phyloP scores from a whole-genome alignment of 352 stramenopile genomes.

The Globisporangium nunn region DNA sequence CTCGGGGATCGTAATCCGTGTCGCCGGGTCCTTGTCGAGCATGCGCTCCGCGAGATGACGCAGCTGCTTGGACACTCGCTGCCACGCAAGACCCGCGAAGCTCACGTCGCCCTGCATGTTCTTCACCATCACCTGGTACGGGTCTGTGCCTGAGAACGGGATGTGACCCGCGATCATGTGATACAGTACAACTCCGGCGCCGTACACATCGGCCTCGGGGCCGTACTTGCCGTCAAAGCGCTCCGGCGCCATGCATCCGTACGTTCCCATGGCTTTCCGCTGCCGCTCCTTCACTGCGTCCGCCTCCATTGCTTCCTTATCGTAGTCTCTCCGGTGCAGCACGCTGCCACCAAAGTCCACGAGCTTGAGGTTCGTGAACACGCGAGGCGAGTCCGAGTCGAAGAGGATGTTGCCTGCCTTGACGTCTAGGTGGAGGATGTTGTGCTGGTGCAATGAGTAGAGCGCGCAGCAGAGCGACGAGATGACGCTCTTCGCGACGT shows the following conservation, averaged over 20 bases:
- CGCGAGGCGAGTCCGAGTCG: slow-evolving; percentile 23
- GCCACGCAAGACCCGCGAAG: slow-evolving; percentile 34
- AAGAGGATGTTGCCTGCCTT: slow-evolving; percentile 66
- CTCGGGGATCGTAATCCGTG: slow-evolving; percentile 44
- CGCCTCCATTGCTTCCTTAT: neutral
- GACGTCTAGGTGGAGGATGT: slow-evolving; percentile 55
- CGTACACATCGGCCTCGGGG: slow-evolving; percentile 53
- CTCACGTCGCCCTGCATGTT: slow-evolving; percentile 54
- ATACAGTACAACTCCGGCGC: slow-evolving; percentile 50
- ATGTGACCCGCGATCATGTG: slow-evolving; percentile 50
- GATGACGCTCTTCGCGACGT: slow-evolving; percentile 27
- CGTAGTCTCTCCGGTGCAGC: slow-evolving; percentile 2
- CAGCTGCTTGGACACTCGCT: slow-evolving; percentile 24
- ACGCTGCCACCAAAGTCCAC: slow-evolving; percentile 56
- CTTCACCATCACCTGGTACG: slow-evolving; percentile 48
- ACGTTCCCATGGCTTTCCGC: slow-evolving; percentile 30
- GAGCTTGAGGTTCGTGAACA: slow-evolving; percentile 53
- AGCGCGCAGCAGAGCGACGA: slow-evolving; percentile 40
- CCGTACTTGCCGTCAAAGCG: slow-evolving; percentile 44
- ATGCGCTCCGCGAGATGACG: slow-evolving; percentile 31
- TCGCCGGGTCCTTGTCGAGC: slow-evolving; percentile 39
- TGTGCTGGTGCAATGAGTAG: slow-evolving; percentile 37
- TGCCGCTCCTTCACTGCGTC: slow-evolving; percentile 7
- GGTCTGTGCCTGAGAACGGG: slow-evolving; percentile 33
- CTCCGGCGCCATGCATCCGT: slow-evolving; percentile 60